Conservation (phyloP, 179 eudicot genomes). For the Camellia oleifera region DNA sequence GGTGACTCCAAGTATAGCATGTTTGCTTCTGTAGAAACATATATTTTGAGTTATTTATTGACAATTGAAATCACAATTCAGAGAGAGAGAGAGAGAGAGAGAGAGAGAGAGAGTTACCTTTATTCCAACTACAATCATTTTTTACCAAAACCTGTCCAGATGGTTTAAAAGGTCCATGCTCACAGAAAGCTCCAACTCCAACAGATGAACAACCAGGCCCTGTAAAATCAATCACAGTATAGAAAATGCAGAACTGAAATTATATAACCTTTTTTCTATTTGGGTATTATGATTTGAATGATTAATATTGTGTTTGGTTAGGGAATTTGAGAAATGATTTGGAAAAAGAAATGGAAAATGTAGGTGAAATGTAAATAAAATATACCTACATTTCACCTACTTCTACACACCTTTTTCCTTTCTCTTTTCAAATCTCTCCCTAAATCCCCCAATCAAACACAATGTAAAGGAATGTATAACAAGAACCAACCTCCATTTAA, state of each 20-base stretch:
- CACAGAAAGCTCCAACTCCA: constrained; percentile 93
- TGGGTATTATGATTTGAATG: background rate
- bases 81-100: background rate
- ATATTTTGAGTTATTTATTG: background rate
- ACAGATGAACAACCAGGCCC: constrained; percentile 98
- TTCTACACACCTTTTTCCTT: no score
- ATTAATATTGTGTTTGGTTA: background rate
- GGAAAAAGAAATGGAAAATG: no score
- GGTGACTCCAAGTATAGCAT: constrained; percentile 89
- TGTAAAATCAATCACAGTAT: constrained; percentile 19
- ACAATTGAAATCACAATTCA: background rate
- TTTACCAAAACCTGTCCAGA: constrained; percentile 58
- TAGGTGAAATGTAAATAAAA: no score
- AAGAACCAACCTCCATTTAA: constrained; percentile 71
- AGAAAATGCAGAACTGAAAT: background rate
- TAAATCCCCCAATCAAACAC: no score
- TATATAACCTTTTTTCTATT: background rate
- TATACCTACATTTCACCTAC: no score
- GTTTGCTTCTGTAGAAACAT: constrained; percentile 59
- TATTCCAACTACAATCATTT: constrained; percentile 85
- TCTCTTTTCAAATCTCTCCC: no score
- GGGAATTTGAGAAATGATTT: no score
- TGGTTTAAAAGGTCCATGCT: constrained; percentile 88
- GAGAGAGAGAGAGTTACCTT: constrained; percentile 35
- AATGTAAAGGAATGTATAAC: background rate